Conservation (phyloP, 257 asterid species). For the Voacanga thouarsii region DNA sequence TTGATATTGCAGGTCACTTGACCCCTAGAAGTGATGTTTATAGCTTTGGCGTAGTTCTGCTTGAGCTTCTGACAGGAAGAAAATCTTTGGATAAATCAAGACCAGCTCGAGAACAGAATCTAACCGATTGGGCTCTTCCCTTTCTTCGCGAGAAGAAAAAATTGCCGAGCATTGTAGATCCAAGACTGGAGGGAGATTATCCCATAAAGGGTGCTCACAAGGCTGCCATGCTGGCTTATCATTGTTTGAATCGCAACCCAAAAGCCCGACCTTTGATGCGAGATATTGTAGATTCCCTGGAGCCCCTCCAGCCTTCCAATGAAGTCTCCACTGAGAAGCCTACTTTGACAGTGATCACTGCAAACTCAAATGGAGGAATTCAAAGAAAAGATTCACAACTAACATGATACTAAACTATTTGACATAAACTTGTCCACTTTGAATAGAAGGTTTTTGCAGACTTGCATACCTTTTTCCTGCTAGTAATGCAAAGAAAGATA, state of each 20-base stretch:
- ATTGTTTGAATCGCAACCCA: constrained; percentile 77
- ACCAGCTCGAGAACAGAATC: constrained; percentile 76
- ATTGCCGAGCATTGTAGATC: constrained; percentile 66
- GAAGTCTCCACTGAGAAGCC: constrained; percentile 34
- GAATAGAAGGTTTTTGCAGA: neutral
- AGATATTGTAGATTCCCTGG: constrained; percentile 80
- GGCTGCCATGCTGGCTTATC: constrained; percentile 90
- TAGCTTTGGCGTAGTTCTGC: constrained; percentile 88
- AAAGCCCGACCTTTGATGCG: constrained; percentile 92
- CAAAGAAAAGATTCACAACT: constrained; percentile 24
- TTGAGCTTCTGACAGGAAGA: constrained; percentile 80
- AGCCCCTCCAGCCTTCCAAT: constrained; percentile 65
- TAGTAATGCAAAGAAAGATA: neutral
- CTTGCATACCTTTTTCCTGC: neutral
- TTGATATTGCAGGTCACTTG: constrained; percentile 52
- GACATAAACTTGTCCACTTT: neutral
- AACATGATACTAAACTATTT: constrained; percentile 2
- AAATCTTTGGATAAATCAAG: constrained; percentile 72
- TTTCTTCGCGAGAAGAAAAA: constrained; percentile 76
- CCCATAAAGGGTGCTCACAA: constrained; percentile 70
- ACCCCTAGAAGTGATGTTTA: constrained; percentile 87
- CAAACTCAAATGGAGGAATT: constrained; percentile 25
- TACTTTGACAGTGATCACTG: constrained; percentile 43
- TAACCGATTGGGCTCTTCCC: constrained; percentile 92
- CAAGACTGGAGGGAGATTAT: constrained; percentile 73